Evolutionary conservation across 495 filamentous ascomycete species (phyloP), one percentile per base, ranked within the genome.

Genomic region (Bacidia gigantensis): DNA sequence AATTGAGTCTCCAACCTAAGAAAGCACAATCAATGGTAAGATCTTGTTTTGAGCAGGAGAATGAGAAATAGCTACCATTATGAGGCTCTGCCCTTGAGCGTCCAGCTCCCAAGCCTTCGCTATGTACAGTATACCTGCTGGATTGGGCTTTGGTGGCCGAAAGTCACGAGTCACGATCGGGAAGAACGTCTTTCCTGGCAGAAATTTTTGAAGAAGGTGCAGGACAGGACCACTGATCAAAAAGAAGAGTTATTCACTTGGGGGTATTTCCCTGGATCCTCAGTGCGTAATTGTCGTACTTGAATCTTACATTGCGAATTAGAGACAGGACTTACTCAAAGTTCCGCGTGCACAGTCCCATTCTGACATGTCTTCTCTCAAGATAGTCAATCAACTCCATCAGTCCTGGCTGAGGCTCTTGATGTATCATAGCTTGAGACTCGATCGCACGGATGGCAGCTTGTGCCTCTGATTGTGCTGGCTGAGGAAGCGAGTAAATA

Each of bases 301-400:
- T n/a, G n/a, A n/a, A n/a, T n/a, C n/a, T n/a, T n/a, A n/a, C n/a
- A n/a, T n/a, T n/a, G n/a, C n/a, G n/a, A n/a, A n/a, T n/a, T n/a
- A n/a, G 32, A 11, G 17, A 42, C 21, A 38, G 3, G 2, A 65
- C 63, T 47, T 71, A 79, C 74, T 94, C 88, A 59, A 95, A 96
- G 70, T 98, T 98, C 60, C 92, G 74, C 3, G 92, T 98, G 68
- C 89, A 95, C 54, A 98, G 85, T 0, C 76, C 92, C 64, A 92
- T 87, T 50, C 71, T 76, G 1, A 96, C 60, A 0, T 66, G 64
- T 18, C 73, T 72, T 3, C 67, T 63, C 56, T 93, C 79, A 0
- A 96, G 75, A 65, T 92, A 95, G 25, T 77, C 65, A 81, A 96
- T 92, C 24, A 98, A 67, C 5, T 67, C 59, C 0, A 70, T 60